Evolutionary conservation across 1,139 yeast genomes (phyloP), one percentile per base, ranked within the genome.

Genomic region (Pneumocystis murina): DNA sequence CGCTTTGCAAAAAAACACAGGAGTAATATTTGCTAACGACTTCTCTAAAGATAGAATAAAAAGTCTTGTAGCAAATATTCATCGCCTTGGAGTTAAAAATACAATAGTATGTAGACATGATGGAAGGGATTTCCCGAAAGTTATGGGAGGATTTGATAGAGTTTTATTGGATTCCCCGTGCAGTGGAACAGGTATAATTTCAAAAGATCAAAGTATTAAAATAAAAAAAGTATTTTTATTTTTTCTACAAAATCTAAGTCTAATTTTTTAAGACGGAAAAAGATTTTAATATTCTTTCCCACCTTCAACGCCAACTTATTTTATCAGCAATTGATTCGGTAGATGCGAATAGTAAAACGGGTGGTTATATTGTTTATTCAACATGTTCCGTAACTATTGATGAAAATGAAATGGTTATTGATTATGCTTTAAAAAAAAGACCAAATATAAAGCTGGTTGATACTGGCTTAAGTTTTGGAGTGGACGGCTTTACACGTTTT

Each of bases 121-220:
- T 77, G 99, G 98, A 61, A 84, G 98, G 75, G 97, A 92, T 74
- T 94, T 94, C 74, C 98, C 98, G 61, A 90, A 90, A 75, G 97
- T 92, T 62, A 89, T 94, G 74, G 98, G 98, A 69, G 98, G 98
- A 0, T 94, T 94, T 71, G 98, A 94, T 75, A 83, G 98, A 76
- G 85, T 94, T 61, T 78, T 94, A 67, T 80, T 94, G 70, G 99
- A 94, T 80, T 98, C 99, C 41, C 99, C 99, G 69, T 94, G 99
- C 78, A 90, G 98, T 2, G 99, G 99, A 78, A 92, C 98, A 3
- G 99, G 99, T 78, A 98, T 94, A 70, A 91, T 94, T 73, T 94
- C 96, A 67, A 94, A 94, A 78, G 98, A 94, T 77, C 96, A 90
- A 72, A 85, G 90, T 63, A 97, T 92, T 67, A 94, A 94, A 76